A percentile compares a stretch with the other conserved stretches of the same genome.
These are phyloP conservation scores for Turritis glabra DNA, from an alignment of 345 rosid genomes.

Conservation along the genomic window DNA sequence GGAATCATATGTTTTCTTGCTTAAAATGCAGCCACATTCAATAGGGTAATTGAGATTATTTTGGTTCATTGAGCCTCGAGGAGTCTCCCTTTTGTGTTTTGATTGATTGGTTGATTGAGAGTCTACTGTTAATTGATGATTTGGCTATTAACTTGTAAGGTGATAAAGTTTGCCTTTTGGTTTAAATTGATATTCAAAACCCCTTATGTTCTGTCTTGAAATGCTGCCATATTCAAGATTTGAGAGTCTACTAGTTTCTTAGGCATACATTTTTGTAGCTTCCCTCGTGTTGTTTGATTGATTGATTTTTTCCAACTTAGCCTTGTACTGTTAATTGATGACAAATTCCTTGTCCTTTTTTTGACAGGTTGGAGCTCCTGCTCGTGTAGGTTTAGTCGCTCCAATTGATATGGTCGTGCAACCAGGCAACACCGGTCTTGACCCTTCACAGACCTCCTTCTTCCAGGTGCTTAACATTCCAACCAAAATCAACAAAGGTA, in stretches of 20 bases:
- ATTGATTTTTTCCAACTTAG: not conserved
- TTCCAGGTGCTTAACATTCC: constrained; percentile 98
- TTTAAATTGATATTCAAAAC: not conserved
- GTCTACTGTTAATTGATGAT: not conserved
- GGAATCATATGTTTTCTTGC: not conserved
- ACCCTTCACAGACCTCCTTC: constrained; percentile 96
- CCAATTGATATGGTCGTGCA: constrained; percentile 94
- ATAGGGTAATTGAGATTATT: not conserved
- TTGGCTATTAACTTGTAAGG: not conserved
- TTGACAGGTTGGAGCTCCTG: constrained; percentile 94
- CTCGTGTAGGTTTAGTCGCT: constrained; percentile 95
- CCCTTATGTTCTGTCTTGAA: not conserved
- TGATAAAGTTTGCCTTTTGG: not conserved
- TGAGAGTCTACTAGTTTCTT: not conserved
- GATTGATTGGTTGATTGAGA: not conserved
- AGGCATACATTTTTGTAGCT: not conserved
- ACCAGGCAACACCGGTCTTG: constrained; percentile 97
- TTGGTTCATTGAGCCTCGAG: not conserved
- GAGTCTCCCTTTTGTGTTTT: not conserved
- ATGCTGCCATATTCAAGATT: not conserved
- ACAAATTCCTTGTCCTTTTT: not conserved
- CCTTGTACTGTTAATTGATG: not conserved
- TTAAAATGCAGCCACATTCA: not conserved
- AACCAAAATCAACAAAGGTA: constrained; percentile 98
- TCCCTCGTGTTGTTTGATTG: not conserved